Base-by-base conservation (phyloP, 768 basidiomycete species). In the Phylloporus arenicola region DNA sequence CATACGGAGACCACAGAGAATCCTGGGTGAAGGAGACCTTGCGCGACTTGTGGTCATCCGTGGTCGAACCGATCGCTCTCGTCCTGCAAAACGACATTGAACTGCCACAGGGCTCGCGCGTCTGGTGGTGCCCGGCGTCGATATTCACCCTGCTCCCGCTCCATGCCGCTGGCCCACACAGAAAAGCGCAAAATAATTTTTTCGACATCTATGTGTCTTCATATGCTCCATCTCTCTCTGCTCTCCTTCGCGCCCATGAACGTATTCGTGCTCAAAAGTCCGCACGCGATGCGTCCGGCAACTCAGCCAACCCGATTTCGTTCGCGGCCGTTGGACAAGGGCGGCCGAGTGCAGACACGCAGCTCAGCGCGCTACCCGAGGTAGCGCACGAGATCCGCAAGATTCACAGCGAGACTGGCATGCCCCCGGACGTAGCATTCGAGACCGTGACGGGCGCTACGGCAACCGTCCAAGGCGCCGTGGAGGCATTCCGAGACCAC, bases 91-190 rank as follows among this genome's bases (percentile, higher is more conserved):
- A 39, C 6, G 25, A 47, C 1, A 7, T 47, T 30, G 27, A 47
- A 16, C 37, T 47, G 0, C 46, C 37, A 1, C 12, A 3, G 6
- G 35, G 37, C 27, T 47, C 46, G 9, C 46, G 46, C 2, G 30
- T 47, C 25, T 47, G 46, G 46, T 47, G 46, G 46, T 47, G 46
- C 9, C 46, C 46, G 5, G 30, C 46, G 25, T 37, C 46, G 12
- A 39, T 19, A 10, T 47, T 47, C 27, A 39, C 46, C 17, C 5
- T 3, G 1, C 19, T 38, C 19, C 38, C 38, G 1, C 6, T 39
- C 19, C 38, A 39, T 39, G 38, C 20, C 5, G 46, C 46, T 6
- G 46, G 46, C 19, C 46, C 38, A 0, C 38, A 47, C n/a, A 37
- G 22, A 3, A 33, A 19, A 12, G 3, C 6, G 0, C 0, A 13